Base-by-base conservation (phyloP, 1,139 yeast genomes). In the Diutina mesorugosa region DNA sequence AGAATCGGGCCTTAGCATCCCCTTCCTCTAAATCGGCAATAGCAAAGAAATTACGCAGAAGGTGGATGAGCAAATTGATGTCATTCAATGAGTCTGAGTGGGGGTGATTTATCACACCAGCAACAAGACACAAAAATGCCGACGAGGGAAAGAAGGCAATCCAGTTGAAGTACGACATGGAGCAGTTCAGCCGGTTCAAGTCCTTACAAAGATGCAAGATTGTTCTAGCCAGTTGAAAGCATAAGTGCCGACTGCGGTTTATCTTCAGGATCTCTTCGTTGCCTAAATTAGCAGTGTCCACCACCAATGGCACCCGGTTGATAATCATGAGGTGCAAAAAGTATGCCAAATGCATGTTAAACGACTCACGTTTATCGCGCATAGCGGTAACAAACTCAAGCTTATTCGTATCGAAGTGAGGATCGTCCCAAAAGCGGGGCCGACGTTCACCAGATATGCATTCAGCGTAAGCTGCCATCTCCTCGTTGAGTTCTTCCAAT, bases 161-260 rank as follows among this genome's bases (percentile, higher is more conserved):
- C 61, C 61, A 60, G 16, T 56, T 54, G 14, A 55, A 55, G 12
- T 58, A 56, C 14, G 58, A 56, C 28, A 57, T 57, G 14, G 54
- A 47, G 18, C 56, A 55, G 16, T 55, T 56, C 12, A 28, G 53
- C 8, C 51, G 47, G 14, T 55, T 57, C 38, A 55, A 50, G 41
- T 56, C 56, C 35, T 53, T 50, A 29, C 58, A 32, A 38, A 55
- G 28, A 45, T 58, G 60, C 28, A 61, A 48, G n/a, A 60, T 58
- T 4, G 60, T 60, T n/a, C 62, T 53, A 2, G 63, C 61, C 30
- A 60, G 56, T 32, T 58, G 56, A 48, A 60, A 57, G n/a, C 61
- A 58, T n/a, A 59, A 54, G 52, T 58, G 38, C n/a, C 56, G 48
- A 57, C 59, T 60, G 18, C 28, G 41, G n/a, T 50, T 50, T 26